These are phyloP conservation scores for Podila horticola DNA, from an alignment of 192 early-diverging fungal species.

Conservation along the genomic window DNA sequence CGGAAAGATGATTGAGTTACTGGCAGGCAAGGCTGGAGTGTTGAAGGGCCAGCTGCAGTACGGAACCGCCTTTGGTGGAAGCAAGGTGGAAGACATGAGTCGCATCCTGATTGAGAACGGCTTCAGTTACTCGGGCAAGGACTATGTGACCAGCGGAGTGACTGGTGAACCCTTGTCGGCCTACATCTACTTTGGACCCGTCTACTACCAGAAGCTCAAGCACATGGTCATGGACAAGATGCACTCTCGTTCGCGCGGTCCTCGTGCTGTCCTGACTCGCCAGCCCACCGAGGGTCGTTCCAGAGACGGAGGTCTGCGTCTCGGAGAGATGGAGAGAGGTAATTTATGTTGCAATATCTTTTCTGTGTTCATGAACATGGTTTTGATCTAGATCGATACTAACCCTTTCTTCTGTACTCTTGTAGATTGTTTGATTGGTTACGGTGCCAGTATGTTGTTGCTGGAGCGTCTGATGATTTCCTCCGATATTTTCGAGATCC, in stretches of 20 bases:
- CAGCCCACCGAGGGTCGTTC: conserved; percentile 98
- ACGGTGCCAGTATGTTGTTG: conserved; percentile 92
- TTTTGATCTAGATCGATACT: background rate
- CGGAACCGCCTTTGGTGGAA: conserved; percentile 95
- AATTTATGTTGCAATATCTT: background rate
- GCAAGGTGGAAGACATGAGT: conserved; percentile 97
- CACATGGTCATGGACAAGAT: conserved; percentile 99
- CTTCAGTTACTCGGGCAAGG: conserved; percentile 97
- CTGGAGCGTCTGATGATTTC: conserved; percentile 94
- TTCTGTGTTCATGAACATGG: background rate
- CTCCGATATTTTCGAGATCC: conserved; percentile 93
- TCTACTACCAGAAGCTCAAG: conserved; percentile 98
- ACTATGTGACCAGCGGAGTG: conserved; percentile 90
- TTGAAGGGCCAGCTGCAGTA: conserved; percentile 93
- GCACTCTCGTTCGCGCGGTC: conserved; percentile 92
- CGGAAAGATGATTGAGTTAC: conserved; percentile 98
- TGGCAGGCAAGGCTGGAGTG: conserved; percentile 96
- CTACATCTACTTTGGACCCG: conserved; percentile 97
- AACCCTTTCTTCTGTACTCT: background rate
- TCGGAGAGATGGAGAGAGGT: conserved; percentile 97
- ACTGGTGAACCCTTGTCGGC: conserved; percentile 92
- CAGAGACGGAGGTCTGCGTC: conserved; percentile 94
- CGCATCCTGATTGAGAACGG: conserved; percentile 90
- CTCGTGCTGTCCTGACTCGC: conserved; percentile 89
- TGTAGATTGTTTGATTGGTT: conserved; percentile 95